phyloP scores from a whole-genome alignment of 768 basidiomycete genomes.

The Macrocybe gigantea region DNA sequence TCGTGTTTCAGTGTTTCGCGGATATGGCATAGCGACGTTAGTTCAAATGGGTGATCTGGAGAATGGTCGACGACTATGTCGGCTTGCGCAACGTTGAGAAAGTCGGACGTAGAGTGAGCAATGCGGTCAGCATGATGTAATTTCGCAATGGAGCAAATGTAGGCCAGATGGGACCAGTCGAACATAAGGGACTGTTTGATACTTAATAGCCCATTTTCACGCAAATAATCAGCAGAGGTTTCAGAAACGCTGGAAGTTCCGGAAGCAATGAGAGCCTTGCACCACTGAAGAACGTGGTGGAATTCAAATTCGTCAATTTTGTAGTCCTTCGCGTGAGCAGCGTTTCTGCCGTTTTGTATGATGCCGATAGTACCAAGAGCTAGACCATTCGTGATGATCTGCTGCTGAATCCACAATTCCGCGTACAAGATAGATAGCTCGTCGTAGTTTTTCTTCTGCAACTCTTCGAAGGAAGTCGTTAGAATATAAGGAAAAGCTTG shows the following conservation, averaged over 20 bases:
- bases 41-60: conserved; percentile 45
- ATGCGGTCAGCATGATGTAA: conserved; percentile 23
- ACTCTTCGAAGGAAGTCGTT: conserved; percentile 35
- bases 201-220: conserved; percentile 37
- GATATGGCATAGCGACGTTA: conserved; percentile 53
- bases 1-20: conserved; percentile 53
- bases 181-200: conserved; percentile 50
- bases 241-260: conserved; percentile 36
- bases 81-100: conserved; percentile 37
- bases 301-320: conserved; percentile 53
- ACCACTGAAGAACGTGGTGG: conserved; percentile 44
- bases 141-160: conserved; percentile 55
- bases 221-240: conserved; percentile 45
- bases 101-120: conserved; percentile 25
- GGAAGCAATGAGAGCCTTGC: conserved; percentile 43
- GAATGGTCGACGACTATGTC: conserved; percentile 14
- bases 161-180: conserved; percentile 61
- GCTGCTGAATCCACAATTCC: conserved; percentile 60
- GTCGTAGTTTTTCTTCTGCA: conserved; percentile 52
- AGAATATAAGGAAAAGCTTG: conserved; percentile 44
- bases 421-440: conserved; percentile 59
- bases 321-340: conserved; percentile 21
- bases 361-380: conserved; percentile 62
- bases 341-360: conserved; percentile 24
- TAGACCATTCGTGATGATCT: conserved; percentile 62